These are phyloP conservation scores for Stemphylium lycopersici DNA, from an alignment of 2,329 filamentous ascomycete species.

Conservation along the genomic window DNA sequence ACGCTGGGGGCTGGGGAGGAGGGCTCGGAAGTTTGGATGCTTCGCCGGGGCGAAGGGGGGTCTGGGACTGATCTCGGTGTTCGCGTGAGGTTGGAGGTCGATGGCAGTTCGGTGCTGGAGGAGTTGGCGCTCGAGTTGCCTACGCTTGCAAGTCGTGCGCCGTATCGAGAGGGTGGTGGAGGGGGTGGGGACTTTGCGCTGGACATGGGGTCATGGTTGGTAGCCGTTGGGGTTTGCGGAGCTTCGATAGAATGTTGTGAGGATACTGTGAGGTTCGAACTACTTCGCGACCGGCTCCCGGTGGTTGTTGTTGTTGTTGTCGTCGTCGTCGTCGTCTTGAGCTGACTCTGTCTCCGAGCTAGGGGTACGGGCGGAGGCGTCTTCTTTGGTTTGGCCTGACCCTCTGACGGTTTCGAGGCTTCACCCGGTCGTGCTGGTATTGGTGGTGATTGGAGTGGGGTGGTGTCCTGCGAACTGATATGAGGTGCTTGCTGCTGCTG, in stretches of 20 bases:
- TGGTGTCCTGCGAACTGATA: slow-evolving; percentile 30
- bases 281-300: slow-evolving; percentile 42
- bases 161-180: slow-evolving; percentile 43
- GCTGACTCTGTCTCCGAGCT: slow-evolving; percentile 45
- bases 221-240: slow-evolving; percentile 22
- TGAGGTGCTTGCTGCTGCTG: slow-evolving; percentile 26
- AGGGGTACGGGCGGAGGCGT: slow-evolving; percentile 45
- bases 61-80: slow-evolving; percentile 30
- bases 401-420: slow-evolving; percentile 28
- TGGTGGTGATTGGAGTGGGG: slow-evolving; percentile 20
- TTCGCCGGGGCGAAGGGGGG: slow-evolving; percentile 30
- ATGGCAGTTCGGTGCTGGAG: slow-evolving; percentile 38
- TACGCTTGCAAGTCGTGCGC: slow-evolving; percentile 31
- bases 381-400: slow-evolving; percentile 34
- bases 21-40: slow-evolving; percentile 33
- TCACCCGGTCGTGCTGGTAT: slow-evolving; percentile 19
- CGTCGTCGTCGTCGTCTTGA: slow-evolving; percentile 39
- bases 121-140: slow-evolving; percentile 36
- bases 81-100: slow-evolving; percentile 25
- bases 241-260: slow-evolving; percentile 44
- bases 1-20: slow-evolving; percentile 26
- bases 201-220: slow-evolving; percentile 23
- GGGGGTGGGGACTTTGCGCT: slow-evolving; percentile 40
- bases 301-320: slow-evolving; percentile 30
- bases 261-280: slow-evolving; percentile 44